These are phyloP conservation scores for Madurella fahalii DNA, from an alignment of 2,329 filamentous ascomycete species.

Conservation along the genomic window DNA sequence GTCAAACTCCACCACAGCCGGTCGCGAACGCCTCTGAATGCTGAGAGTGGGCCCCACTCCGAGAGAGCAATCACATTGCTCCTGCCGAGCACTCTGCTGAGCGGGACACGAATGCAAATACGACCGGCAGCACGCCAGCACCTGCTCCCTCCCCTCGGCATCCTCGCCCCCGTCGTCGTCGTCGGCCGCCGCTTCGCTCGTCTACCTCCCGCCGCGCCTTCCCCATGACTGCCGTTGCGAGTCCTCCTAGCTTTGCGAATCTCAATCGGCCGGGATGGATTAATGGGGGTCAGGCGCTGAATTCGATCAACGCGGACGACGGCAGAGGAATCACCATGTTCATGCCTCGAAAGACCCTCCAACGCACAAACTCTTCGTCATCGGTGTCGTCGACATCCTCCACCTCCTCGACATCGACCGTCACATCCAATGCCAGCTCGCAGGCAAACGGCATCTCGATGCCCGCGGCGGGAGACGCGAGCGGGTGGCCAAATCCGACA, in stretches of 20 bases:
- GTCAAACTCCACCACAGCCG: constrained; percentile 11
- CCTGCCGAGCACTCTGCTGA: constrained; percentile 5
- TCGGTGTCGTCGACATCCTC: constrained; percentile 68
- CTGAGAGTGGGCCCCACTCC: constrained; percentile 9
- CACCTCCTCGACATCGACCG: constrained; percentile 57
- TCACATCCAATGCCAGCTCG: constrained; percentile 53
- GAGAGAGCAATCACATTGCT: constrained; percentile 14
- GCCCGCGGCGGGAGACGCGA: constrained; percentile 44
- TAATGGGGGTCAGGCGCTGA: constrained; percentile 50
- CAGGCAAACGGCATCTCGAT: constrained; percentile 58
- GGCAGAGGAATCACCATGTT: constrained; percentile 70
- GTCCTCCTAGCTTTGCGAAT: constrained; percentile 59
- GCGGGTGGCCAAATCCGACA: constrained; percentile 48
- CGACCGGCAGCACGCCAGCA: constrained; percentile 2
- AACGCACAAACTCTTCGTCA: constrained; percentile 86
- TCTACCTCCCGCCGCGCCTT: constrained; percentile 24
- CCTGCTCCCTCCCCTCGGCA: constrained; percentile 7
- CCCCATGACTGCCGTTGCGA: constrained; percentile 66
- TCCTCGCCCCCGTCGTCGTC: constrained; percentile 12
- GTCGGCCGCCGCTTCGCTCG: constrained; percentile 21
- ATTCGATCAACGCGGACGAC: constrained; percentile 78
- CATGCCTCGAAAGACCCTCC: constrained; percentile 80
- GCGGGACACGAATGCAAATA: constrained; percentile 14
- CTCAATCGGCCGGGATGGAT: constrained; percentile 64
- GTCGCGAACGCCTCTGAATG: constrained; percentile 15